phyloP scores from a whole-genome alignment of 2,329 filamentous ascomycete species.

The Pleurostoma richardsiae region DNA sequence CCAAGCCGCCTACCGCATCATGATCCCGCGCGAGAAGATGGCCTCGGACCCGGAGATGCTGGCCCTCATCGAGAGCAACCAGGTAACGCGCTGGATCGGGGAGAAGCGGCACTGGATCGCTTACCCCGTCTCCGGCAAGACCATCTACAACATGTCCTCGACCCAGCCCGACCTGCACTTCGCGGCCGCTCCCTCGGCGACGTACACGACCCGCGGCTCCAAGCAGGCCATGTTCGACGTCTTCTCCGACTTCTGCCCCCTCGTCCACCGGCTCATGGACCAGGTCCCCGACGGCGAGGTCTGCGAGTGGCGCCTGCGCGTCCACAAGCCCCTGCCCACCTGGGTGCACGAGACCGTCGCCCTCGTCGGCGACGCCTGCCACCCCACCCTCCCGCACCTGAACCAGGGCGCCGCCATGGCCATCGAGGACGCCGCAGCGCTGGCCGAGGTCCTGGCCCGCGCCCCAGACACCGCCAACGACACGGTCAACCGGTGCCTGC shows the following conservation, averaged over 20 bases:
- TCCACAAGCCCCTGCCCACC: conserved; percentile 55
- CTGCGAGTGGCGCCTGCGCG: conserved; percentile 61
- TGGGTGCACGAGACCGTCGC: conserved; percentile 52
- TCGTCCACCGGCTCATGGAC: conserved; percentile 54
- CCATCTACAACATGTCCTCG: conserved; percentile 63
- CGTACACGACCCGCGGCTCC: conserved; percentile 58
- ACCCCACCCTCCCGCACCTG: conserved; percentile 59
- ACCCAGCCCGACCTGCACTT: conserved; percentile 57
- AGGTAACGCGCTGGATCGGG: conserved; percentile 61
- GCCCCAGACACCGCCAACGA: conserved; percentile 24
- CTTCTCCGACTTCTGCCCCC: conserved; percentile 56
- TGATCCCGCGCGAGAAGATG: conserved; percentile 40
- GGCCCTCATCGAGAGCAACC: conserved; percentile 49
- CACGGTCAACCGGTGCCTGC: conserved; percentile 38
- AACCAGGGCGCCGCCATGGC: conserved; percentile 62
- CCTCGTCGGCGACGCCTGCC: conserved; percentile 55
- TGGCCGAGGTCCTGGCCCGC: conserved; percentile 32
- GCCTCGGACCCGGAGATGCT: conserved; percentile 44
- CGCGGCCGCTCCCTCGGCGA: conserved; percentile 38
- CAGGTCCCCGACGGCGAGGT: conserved; percentile 60
- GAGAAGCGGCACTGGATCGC: conserved; percentile 62
- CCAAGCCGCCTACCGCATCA: conserved; percentile 49
- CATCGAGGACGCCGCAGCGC: conserved; percentile 54
- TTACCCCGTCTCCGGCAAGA: conserved; percentile 58
- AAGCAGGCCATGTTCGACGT: conserved; percentile 56